phyloP scores from a whole-genome alignment of 495 filamentous ascomycete species.

The Aspergillus wentii region DNA sequence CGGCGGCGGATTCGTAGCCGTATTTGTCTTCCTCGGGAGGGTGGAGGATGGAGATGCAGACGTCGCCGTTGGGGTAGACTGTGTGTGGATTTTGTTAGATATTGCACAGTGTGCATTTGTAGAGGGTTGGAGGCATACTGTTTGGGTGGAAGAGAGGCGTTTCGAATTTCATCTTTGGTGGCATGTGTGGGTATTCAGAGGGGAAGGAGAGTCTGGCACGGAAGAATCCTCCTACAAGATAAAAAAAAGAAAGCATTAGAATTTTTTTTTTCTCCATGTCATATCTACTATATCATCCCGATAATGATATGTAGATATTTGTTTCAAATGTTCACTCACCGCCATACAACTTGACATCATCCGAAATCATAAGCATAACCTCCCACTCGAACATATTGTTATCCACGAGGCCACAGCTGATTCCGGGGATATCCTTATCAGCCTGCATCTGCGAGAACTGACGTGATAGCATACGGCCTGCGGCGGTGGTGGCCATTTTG shows the following conservation, averaged over 20 bases:
- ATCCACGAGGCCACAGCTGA: slow-evolving; percentile 83
- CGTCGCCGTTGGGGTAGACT: slow-evolving; percentile 83
- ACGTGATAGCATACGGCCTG: slow-evolving; percentile 71
- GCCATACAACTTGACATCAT: slow-evolving; percentile 94
- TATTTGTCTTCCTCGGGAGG: slow-evolving; percentile 94
- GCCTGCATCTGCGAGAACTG: slow-evolving; percentile 94
- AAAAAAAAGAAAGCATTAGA: slow-evolving; percentile 2
- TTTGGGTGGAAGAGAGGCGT: slow-evolving; percentile 92
- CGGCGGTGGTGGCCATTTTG: slow-evolving; percentile 46
- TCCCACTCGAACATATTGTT: slow-evolving; percentile 99
- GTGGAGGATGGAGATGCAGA: slow-evolving; percentile 97
- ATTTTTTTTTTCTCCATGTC: background rate
- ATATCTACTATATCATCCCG: background rate
- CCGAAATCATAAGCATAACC: slow-evolving; percentile 97
- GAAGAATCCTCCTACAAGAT: slow-evolving; percentile 74
- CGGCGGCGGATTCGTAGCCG: slow-evolving; percentile 87
- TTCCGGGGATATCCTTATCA: slow-evolving; percentile 86
- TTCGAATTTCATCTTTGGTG: slow-evolving; percentile 89
- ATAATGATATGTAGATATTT: background rate
- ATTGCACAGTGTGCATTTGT: background rate
- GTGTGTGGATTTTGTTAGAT: background rate
- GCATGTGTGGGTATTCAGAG: slow-evolving; percentile 78
- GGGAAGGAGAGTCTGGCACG: slow-evolving; percentile 76
- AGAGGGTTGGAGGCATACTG: slow-evolving; percentile 39
- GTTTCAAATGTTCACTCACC: slow-evolving; percentile 44